Base-by-base conservation (phyloP, 2,329 filamentous ascomycete genomes). In the Xylariaceae sp. region DNA sequence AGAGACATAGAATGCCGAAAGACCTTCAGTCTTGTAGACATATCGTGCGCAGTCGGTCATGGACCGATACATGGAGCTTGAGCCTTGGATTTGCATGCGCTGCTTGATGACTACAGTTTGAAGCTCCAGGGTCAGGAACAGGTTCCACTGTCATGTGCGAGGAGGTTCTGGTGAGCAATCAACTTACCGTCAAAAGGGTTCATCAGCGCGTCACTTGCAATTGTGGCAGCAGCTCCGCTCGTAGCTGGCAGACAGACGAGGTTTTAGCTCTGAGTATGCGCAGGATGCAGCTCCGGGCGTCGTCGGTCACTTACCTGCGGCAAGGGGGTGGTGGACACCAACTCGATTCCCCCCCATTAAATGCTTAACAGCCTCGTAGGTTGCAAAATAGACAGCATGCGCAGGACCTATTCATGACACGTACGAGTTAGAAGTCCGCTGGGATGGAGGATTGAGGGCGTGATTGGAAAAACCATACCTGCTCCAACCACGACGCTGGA, bases 21-120 rank as follows among this genome's bases (percentile, higher is more conserved):
- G 65, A 40, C 93, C 93, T 67, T 98, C 93, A 39, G 81, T 84
- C 57, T 77, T 81, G 69, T 95, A 95, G 47, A 98, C 85, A 52
- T 88, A 85, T 61, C 77, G 81, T 43, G 91, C 91, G 72, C 93
- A 98, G 62, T 96, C 85, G 42, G 76, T 64, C 68, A 97, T 84
- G 17, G 86, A 89, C 56, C 83, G 85, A 70, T 97, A 95, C 71
- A 84, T 81, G 54, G 78, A 80, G 52, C 83, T 82, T n/a, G 91
- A 97, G 59, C 93, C 87, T 63, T 95, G 88, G 45, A 98, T 87
- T 67, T 98, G 93, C 93, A 98, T 98, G 57, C 93, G 87, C 67
- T 98, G 93, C 71, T 98, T 98, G 73, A 98, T 95, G 48, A 98
- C 93, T 96, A 59, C n/a, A n/a, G n/a, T n/a, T n/a, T n/a, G n/a